These are phyloP conservation scores for Coprinopsis cinerea DNA, from an alignment of 768 basidiomycete genomes.

Conservation along the genomic window DNA sequence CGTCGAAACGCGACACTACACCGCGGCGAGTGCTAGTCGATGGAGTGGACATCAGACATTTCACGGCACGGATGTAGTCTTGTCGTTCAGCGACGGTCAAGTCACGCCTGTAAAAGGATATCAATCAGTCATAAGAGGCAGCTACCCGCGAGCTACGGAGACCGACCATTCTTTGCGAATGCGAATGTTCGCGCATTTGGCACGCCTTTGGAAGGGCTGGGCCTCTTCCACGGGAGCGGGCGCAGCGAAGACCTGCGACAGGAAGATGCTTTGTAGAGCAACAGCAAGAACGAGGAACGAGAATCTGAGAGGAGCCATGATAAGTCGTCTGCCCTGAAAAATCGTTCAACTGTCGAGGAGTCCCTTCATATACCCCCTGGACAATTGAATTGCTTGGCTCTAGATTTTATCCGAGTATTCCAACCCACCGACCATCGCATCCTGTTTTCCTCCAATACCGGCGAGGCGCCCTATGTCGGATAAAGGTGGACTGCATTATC, in stretches of 20 bases:
- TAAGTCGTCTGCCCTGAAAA: no score
- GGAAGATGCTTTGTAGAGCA: neutral
- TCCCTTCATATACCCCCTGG: no score
- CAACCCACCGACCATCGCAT: no score
- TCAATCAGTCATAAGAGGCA: no score
- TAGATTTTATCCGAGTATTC: no score
- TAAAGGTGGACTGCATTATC: no score
- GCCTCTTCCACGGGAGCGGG: neutral
- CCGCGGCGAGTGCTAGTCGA: neutral
- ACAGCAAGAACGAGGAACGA: neutral
- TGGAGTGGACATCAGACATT: conserved; percentile 2
- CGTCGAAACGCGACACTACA: neutral
- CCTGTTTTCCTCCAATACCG: no score
- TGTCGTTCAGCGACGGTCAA: neutral
- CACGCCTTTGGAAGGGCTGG: neutral
- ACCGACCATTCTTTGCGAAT: conserved; percentile 7
- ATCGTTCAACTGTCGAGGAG: no score
- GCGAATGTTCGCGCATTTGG: neutral
- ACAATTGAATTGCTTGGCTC: no score
- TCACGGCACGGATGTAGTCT: conserved; percentile 5
- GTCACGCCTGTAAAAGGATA: conserved; percentile 1
- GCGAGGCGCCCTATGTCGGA: no score
- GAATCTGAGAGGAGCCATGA: neutral
- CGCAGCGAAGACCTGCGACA: neutral
- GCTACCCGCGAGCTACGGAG: neutral